phyloP scores from a whole-genome alignment of 2,329 filamentous ascomycete genomes.

The Mycogone perniciosa region DNA sequence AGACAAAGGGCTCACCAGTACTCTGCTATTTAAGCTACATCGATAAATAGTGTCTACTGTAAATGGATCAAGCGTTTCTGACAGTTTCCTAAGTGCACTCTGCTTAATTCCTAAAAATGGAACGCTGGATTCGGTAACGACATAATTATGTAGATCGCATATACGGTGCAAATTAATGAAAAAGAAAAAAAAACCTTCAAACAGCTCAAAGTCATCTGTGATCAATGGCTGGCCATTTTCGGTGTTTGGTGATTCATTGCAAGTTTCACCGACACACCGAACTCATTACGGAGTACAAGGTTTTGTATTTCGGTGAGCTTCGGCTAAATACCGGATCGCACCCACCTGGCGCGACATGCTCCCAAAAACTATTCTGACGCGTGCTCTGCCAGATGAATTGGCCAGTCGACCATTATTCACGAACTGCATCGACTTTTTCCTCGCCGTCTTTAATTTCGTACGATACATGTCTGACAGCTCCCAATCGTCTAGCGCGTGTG shows the following conservation, averaged over 20 bases:
- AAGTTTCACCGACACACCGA: conserved; percentile 1
- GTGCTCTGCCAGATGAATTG: conserved; percentile 10
- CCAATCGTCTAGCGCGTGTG: not conserved
- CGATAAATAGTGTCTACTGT: too few relatives aligned
- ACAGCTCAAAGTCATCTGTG: too few relatives aligned
- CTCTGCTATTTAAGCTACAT: too few relatives aligned
- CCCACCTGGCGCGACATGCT: conserved; percentile 9
- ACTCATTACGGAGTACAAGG: not conserved
- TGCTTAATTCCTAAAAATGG: too few relatives aligned
- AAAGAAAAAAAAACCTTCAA: too few relatives aligned
- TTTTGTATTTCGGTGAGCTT: not conserved
- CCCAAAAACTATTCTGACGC: conserved; percentile 18
- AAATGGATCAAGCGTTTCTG: too few relatives aligned
- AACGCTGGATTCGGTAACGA: too few relatives aligned
- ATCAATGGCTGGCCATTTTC: not conserved
- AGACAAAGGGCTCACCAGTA: too few relatives aligned
- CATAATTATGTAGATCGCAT: too few relatives aligned
- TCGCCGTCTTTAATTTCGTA: not conserved
- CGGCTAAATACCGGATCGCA: conserved; percentile 15
- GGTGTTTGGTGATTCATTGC: not conserved
- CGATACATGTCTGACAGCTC: not conserved
- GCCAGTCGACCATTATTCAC: conserved; percentile 5
- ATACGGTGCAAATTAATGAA: too few relatives aligned
- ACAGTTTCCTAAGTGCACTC: too few relatives aligned
- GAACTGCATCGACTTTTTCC: not conserved